phyloP scores from a whole-genome alignment of 345 rosid genomes.

The Citropsis articulata region DNA sequence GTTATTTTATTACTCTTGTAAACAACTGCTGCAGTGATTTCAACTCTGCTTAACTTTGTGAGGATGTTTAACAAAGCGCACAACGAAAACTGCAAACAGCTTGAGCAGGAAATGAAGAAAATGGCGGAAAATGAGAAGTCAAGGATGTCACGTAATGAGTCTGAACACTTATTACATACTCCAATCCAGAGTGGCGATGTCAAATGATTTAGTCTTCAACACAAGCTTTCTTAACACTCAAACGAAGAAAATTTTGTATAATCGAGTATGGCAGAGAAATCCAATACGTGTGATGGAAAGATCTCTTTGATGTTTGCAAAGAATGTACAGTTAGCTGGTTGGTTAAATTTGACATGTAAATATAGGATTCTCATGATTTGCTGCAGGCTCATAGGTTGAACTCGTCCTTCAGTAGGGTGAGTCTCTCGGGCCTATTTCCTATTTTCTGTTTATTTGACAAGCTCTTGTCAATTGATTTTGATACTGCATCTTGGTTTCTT shows the following conservation, averaged over 20 bases:
- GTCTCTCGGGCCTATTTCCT: not conserved
- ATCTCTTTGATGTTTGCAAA: not conserved
- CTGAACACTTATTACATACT: constrained; percentile 17
- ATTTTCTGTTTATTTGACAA: not conserved
- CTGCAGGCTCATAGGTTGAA: not conserved
- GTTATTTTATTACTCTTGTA: not conserved
- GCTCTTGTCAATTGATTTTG: not conserved
- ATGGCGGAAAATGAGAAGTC: constrained; percentile 43
- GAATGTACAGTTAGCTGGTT: not conserved
- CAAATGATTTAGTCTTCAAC: constrained; percentile 18
- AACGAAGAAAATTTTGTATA: not conserved
- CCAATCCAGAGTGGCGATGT: constrained; percentile 23
- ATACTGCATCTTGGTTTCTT: not conserved
- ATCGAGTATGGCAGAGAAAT: not conserved
- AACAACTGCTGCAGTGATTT: constrained; percentile 49
- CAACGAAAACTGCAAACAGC: constrained; percentile 75
- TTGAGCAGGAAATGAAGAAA: constrained; percentile 68
- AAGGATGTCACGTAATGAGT: constrained; percentile 38
- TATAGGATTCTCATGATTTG: not conserved
- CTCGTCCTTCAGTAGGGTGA: constrained; percentile 10
- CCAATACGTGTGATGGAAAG: not conserved
- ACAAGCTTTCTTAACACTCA: not conserved
- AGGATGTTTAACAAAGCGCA: constrained; percentile 78
- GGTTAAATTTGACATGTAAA: constrained; percentile 19
- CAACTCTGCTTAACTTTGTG: constrained; percentile 72